Percentiles rank a stretch among this genome's conserved stretches.
Evolutionary conservation across 345 rosid species (phyloP).

Genomic region (Murraya koenigii): DNA sequence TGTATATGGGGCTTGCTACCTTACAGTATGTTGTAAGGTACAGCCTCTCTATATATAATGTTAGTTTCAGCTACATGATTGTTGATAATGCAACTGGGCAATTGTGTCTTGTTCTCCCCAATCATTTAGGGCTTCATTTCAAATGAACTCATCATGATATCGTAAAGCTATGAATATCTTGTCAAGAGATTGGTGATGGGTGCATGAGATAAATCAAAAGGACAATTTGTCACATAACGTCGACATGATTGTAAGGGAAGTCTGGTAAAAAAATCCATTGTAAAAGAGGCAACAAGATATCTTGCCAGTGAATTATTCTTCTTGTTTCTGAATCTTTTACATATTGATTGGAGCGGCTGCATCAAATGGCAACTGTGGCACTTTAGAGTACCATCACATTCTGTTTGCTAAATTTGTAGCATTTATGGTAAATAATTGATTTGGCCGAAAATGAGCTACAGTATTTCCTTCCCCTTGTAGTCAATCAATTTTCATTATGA

Average conservation of each 20-base stretch:
- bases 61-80: not conserved
- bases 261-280: not conserved
- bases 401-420: not conserved
- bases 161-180: not conserved
- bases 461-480: not conserved
- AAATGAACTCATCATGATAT: not conserved
- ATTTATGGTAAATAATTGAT: not conserved
- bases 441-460: not conserved
- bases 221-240: slow-evolving; percentile 17
- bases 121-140: not conserved
- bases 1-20: no score
- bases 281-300: not conserved
- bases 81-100: slow-evolving; percentile 3
- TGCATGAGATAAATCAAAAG: not conserved
- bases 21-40: no score
- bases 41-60: no score
- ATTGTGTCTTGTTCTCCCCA: not conserved
- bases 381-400: not conserved
- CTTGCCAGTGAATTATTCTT: slow-evolving; percentile 1
- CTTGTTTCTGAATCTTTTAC: not conserved
- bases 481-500: not conserved
- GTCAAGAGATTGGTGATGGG: slow-evolving; percentile 1
- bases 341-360: not conserved
- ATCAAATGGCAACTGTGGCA: no score
- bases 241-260: not conserved